Conservation (phyloP, 2,329 filamentous ascomycete genomes). For the Phialocephala sp. region DNA sequence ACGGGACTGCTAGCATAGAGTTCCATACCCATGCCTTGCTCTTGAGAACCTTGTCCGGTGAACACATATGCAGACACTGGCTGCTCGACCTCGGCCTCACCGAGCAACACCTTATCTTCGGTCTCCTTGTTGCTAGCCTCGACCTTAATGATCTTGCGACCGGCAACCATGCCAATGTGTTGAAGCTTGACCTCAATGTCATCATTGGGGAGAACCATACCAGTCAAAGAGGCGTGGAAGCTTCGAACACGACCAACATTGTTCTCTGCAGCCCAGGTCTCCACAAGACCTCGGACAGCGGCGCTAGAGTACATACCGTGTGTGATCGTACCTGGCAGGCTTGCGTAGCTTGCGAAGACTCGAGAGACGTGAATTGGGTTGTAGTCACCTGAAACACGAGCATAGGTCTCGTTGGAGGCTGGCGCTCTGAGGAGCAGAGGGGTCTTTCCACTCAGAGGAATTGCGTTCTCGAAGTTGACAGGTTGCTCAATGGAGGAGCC, state of each 20-base stretch:
- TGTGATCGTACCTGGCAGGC: conserved; percentile 94
- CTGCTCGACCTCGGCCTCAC: conserved; percentile 97
- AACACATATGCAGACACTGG: conserved; percentile 97
- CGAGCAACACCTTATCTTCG: conserved; percentile 93
- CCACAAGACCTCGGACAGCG: conserved; percentile 91
- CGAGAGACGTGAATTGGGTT: conserved; percentile 99
- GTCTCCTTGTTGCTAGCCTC: conserved; percentile 95
- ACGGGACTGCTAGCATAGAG: conserved; percentile 92
- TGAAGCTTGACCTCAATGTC: conserved; percentile 93
- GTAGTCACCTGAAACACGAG: conserved; percentile 95
- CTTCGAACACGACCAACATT: conserved; percentile 96
- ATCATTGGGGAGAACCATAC: conserved; percentile 98
- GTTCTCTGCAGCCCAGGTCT: conserved; percentile 99
- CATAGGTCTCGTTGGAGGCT: conserved; percentile 96
- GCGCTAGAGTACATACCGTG: conserved; percentile 99
- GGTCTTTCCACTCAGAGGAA: conserved; percentile 91
- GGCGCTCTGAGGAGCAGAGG: conserved; percentile 89
- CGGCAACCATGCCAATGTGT: conserved; percentile 96
- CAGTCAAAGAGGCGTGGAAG: conserved; percentile 96
- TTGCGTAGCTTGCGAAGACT: conserved; percentile 94
- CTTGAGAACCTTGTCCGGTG: conserved; percentile 96
- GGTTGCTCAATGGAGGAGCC: conserved; percentile 94
- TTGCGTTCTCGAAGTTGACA: conserved; percentile 95
- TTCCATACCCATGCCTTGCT: conserved; percentile 99
- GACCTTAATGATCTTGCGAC: conserved; percentile 99